Evolutionary conservation across 345 rosid genomes (phyloP).

Genomic region (Moricandia moricandioides): DNA sequence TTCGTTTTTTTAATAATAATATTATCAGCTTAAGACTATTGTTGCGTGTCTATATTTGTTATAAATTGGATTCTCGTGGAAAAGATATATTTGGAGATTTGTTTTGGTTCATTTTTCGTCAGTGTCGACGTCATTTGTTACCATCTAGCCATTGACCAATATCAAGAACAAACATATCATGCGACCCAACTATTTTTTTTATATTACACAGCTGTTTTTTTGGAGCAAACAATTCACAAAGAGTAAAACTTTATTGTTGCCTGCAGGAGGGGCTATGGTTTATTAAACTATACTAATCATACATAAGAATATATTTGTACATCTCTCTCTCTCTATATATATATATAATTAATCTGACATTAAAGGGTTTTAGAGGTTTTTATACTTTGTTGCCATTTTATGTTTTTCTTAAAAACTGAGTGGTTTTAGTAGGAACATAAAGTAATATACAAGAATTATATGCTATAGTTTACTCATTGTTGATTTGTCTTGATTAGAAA

Average conservation of each 20-base stretch:
- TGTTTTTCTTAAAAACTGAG: not conserved
- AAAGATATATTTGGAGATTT: constrained; percentile 12
- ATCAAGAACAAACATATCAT: not conserved
- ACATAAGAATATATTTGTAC: not conserved
- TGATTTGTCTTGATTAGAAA: not conserved
- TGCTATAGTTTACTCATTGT: not conserved
- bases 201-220: not conserved
- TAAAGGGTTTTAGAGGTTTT: not conserved
- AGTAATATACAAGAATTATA: not conserved
- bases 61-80: constrained; percentile 3
- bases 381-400: not conserved
- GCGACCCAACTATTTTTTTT: not conserved
- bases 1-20: not conserved
- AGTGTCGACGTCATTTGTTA: constrained; percentile 26
- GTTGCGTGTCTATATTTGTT: constrained; percentile 11
- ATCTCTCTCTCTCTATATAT: not conserved
- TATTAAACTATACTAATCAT: not conserved
- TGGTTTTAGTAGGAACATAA: not conserved
- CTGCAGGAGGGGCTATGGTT: not conserved
- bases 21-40: not conserved
- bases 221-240: not conserved
- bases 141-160: not conserved
- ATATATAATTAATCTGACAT: not conserved
- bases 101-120: constrained; percentile 24
- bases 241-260: not conserved